These are phyloP conservation scores for Nicotiana benthamiana DNA, from an alignment of 257 asterid species.

Conservation along the genomic window DNA sequence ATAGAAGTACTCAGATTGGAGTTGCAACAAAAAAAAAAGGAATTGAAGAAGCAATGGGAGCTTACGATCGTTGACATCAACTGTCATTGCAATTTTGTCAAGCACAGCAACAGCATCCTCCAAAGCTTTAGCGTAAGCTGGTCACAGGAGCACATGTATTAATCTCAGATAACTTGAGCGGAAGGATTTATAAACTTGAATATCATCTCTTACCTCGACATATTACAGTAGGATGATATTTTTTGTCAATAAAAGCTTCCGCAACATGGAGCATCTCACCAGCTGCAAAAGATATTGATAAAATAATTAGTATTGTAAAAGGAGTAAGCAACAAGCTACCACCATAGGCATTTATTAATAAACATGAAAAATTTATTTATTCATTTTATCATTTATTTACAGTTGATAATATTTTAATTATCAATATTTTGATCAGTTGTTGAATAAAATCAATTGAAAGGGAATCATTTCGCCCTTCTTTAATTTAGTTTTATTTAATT, in stretches of 20 bases:
- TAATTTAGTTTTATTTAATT: too few relatives aligned
- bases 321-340: background rate
- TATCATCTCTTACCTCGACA: slow-evolving; percentile 58
- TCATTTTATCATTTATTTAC: too few relatives aligned
- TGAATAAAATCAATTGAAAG: too few relatives aligned
- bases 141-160: slow-evolving; percentile 11
- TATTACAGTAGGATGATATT: slow-evolving; percentile 84
- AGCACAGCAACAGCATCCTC: slow-evolving; percentile 84
- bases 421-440: too few relatives aligned
- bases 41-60: slow-evolving; percentile 2
- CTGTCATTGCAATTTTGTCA: slow-evolving; percentile 78
- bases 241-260: slow-evolving; percentile 91
- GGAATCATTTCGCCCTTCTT: too few relatives aligned
- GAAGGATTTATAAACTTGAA: background rate
- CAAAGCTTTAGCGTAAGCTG: slow-evolving; percentile 87
- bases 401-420: too few relatives aligned
- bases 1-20: background rate
- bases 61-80: slow-evolving; percentile 90
- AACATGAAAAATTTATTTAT: too few relatives aligned
- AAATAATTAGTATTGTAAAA: background rate
- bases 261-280: slow-evolving; percentile 99
- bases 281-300: slow-evolving; percentile 36
- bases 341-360: background rate
- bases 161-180: background rate
- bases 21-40: background rate